Percentiles rank a stretch among this genome's conserved stretches.
These are phyloP conservation scores for Monilinia polystroma DNA, from an alignment of 2,329 filamentous ascomycete species.

Conservation along the genomic window DNA sequence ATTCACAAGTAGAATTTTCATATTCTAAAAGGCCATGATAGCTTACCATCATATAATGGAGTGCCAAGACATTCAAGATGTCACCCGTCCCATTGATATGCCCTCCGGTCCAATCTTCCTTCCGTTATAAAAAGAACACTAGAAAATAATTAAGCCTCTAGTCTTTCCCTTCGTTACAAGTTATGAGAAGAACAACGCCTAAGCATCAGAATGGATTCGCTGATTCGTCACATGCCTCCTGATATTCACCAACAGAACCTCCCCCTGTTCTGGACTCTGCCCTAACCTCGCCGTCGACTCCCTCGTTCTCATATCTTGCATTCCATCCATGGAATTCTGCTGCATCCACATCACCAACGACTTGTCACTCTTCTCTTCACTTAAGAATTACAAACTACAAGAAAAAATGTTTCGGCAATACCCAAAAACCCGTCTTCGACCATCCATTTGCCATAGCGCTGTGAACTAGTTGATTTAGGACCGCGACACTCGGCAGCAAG, in stretches of 20 bases:
- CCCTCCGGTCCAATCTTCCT: no score
- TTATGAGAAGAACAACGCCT: no score
- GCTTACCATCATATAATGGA: background rate
- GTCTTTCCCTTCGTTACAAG: no score
- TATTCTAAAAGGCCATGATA: background rate
- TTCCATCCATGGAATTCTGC: constrained; percentile 30
- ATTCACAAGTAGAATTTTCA: background rate
- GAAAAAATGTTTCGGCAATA: constrained; percentile 49
- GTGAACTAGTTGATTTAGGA: constrained; percentile 32
- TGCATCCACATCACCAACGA: constrained; percentile 45
- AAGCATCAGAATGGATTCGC: no score
- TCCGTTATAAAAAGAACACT: no score
- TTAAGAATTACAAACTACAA: constrained; percentile 53
- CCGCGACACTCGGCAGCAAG: constrained; percentile 18
- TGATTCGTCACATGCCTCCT: no score
- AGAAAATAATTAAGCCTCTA: no score
- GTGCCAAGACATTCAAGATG: background rate
- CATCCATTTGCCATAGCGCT: constrained; percentile 42
- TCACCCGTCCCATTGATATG: no score
- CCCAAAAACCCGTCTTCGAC: constrained; percentile 54
- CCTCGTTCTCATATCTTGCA: constrained; percentile 37
- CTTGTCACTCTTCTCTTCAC: constrained; percentile 49
- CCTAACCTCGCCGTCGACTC: constrained; percentile 41
- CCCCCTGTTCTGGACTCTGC: no score
- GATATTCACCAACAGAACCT: no score